Base-by-base conservation (phyloP, 2,329 filamentous ascomycete genomes). In the Calonectria fujianensis region DNA sequence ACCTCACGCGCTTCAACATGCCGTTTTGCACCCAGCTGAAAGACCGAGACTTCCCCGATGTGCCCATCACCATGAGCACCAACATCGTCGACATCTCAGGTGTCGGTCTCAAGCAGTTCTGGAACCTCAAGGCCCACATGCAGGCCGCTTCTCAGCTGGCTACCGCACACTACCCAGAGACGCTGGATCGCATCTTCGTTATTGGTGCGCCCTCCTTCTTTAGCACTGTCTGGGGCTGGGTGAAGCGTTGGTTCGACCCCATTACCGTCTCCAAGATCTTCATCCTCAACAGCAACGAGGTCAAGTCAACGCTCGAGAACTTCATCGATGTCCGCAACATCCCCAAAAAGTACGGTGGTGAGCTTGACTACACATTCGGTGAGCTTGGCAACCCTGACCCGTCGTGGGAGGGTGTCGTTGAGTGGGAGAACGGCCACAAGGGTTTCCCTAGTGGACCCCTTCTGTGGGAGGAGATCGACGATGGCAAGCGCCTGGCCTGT, bases 221-320 rank as follows among this genome's bases (percentile, higher is more conserved):
- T 88, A 94, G 94, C 65, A 98, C 95, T 3, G 95, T 98, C 74
- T 96, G 96, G 96, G 93, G 94, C 78, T 98, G 96, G 95, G 91
- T 98, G 86, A 98, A 98, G 89, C 93, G 94, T 82, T 98, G 96
- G 96, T 98, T 98, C 82, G 94, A 96, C 86, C 96, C 96, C 9
- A 95, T 96, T 76, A 98, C 96, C 41, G 95, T 96, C 4, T 97
- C 95, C 81, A 98, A 98, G 88, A 98, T 98, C 84, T 98, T 98
- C 85, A 97, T 98, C 80, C 91, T 98, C 70, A 89, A 90, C 63
- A 88, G 91, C 11, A 83, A 91, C 70, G 95, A 98, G 85, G 93
- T 97, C 69, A 91, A 93, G 79, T 88, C 93, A 20, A 96, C 95
- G 2, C 91, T 98, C 32, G 91, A 93, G 77, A 89, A 91, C 70